Conservation (phyloP, 345 rosid genomes). For the Salix caprea region DNA sequence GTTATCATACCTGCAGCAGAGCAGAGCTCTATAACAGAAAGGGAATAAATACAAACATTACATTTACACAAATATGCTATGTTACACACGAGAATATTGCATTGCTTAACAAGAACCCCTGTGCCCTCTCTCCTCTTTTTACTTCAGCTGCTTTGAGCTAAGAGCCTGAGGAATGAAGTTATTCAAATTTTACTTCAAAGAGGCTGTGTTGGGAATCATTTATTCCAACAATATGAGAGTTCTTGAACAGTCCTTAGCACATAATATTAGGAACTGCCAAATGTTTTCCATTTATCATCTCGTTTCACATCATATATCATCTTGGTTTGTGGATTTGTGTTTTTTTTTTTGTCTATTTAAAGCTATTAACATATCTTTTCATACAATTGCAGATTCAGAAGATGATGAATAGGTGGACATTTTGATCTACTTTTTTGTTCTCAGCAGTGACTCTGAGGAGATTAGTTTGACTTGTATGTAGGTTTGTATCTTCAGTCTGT, state of each 20-base stretch:
- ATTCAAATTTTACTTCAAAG: neutral
- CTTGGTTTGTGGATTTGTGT: neutral
- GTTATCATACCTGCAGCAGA: no score
- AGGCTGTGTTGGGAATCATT: neutral
- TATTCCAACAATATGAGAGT: neutral
- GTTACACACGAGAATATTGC: no score
- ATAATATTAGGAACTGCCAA: neutral
- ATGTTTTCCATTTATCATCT: no score
- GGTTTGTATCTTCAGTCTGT: constrained; percentile 17
- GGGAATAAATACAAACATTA: no score
- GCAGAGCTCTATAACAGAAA: no score
- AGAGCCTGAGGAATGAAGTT: neutral
- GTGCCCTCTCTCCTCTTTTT: neutral
- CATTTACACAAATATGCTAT: no score
- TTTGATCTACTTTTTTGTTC: constrained; percentile 11
- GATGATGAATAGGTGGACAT: constrained; percentile 68
- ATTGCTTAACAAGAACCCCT: neutral
- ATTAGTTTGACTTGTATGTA: constrained; percentile 9
- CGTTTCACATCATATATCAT: neutral
- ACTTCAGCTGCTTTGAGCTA: neutral
- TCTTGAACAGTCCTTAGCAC: neutral
- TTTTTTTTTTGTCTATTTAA: neutral
- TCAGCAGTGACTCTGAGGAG: constrained; percentile 11
- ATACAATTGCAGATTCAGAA: constrained; percentile 70
- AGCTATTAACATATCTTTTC: constrained; percentile 2